Evolutionary conservation across 2,329 filamentous ascomycete species (phyloP).

Genomic region (Byssothecium circinans): DNA sequence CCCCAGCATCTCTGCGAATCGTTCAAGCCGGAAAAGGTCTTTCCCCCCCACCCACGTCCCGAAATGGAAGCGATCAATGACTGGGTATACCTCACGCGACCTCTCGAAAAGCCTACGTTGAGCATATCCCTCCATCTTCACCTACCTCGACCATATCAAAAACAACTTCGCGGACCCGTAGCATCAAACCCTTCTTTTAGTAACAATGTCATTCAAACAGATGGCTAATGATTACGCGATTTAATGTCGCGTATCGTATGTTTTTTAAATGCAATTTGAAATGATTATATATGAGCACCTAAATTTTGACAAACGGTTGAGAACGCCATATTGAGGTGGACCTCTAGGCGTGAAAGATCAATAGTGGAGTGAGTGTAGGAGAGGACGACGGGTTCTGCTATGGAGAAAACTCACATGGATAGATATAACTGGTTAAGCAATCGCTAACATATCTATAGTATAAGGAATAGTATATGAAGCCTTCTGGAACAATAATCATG

Average conservation of each 20-base stretch:
- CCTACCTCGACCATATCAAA: conserved; percentile 75
- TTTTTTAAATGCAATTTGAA: conserved; percentile 76
- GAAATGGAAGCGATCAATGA: conserved; percentile 75
- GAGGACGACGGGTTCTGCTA: too few relatives aligned
- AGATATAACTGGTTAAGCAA: neutral
- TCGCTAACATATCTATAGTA: neutral
- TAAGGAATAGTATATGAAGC: neutral
- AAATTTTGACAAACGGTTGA: conserved; percentile 74
- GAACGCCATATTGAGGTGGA: conserved; percentile 80
- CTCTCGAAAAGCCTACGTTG: conserved; percentile 79
- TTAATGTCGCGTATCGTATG: conserved; percentile 57
- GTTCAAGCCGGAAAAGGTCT: conserved; percentile 52
- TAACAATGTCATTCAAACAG: conserved; percentile 73
- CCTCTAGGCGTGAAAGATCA: conserved; percentile 26
- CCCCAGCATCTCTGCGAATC: conserved; percentile 56
- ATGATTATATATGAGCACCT: conserved; percentile 84
- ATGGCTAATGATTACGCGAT: conserved; percentile 59
- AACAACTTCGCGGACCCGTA: conserved; percentile 59
- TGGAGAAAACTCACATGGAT: conserved; percentile 15
- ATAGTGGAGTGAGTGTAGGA: conserved; percentile 29
- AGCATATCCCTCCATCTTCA: conserved; percentile 72
- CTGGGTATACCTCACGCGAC: conserved; percentile 81
- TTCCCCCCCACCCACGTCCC: conserved; percentile 62
- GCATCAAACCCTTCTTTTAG: conserved; percentile 72
- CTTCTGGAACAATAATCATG: neutral